Evolutionary conservation across 176 grass and related monocot species (phyloP).

Genomic region (Alloteropsis semialata): DNA sequence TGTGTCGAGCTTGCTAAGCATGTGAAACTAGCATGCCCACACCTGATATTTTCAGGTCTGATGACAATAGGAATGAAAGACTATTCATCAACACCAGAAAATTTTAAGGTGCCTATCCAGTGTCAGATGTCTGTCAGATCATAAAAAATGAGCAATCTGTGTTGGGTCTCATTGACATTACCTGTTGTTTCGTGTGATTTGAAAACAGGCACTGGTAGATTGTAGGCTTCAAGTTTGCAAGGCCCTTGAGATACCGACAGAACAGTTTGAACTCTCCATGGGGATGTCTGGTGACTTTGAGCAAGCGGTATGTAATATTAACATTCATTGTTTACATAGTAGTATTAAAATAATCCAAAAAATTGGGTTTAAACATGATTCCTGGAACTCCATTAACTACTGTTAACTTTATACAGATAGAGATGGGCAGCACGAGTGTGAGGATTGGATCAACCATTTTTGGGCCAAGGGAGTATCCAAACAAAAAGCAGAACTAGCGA

Average conservation of each 20-base stretch:
- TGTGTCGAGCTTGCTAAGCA: constrained; percentile 76
- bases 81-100: constrained; percentile 83
- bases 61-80: constrained; percentile 95
- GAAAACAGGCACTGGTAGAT: constrained; percentile 48
- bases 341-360: neutral
- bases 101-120: constrained; percentile 61
- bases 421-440: constrained; percentile 75
- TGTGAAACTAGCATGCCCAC: constrained; percentile 66
- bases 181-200: neutral
- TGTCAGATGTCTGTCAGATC: no score
- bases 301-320: constrained; percentile 59
- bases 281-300: constrained; percentile 94
- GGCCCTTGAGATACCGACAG: constrained; percentile 53
- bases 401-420: constrained; percentile 42
- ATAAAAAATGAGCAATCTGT: neutral
- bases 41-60: constrained; percentile 81
- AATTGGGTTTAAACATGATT: neutral
- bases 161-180: neutral
- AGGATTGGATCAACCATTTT: constrained; percentile 80
- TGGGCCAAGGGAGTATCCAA: constrained; percentile 77
- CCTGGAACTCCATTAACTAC: neutral
- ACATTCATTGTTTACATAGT: neutral
- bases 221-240: constrained; percentile 66
- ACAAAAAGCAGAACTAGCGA: constrained; percentile 35
- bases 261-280: constrained; percentile 84